A percentile compares a stretch with the other conserved stretches of the same genome.
Conservation (phyloP, 2,329 filamentous ascomycete species). For the Periconia sp. region DNA sequence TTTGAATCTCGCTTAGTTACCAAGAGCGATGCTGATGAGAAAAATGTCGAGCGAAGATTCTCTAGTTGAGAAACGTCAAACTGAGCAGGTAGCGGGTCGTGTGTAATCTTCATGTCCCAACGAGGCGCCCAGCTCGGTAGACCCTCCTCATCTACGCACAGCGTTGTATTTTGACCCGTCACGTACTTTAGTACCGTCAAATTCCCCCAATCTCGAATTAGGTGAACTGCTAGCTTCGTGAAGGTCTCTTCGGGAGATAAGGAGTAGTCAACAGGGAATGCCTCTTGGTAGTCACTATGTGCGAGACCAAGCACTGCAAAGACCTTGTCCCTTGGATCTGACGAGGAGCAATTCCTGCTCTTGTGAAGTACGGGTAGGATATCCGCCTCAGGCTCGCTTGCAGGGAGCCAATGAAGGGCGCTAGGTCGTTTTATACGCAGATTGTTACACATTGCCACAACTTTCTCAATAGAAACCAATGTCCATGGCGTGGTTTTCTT, state of each 20-base stretch:
- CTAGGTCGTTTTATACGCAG: slow-evolving; percentile 3
- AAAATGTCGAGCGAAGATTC: not conserved
- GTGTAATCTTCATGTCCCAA: slow-evolving; percentile 9
- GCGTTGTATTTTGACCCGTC: not conserved
- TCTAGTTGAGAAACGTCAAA: slow-evolving; percentile 1
- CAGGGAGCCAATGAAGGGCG: slow-evolving; percentile 8
- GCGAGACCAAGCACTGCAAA: slow-evolving; percentile 19
- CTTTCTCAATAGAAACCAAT: not conserved
- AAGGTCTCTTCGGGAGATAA: slow-evolving; percentile 7
- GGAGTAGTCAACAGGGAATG: slow-evolving; percentile 15
- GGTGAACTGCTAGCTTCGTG: slow-evolving; percentile 5
- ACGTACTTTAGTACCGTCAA: slow-evolving; percentile 10
- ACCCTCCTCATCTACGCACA: not conserved
- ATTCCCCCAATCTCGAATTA: not conserved
- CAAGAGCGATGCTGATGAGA: not conserved
- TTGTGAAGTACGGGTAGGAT: slow-evolving; percentile 12
- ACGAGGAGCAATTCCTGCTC: slow-evolving; percentile 12
- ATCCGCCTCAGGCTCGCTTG: slow-evolving; percentile 5
- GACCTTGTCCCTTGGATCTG: slow-evolving; percentile 19
- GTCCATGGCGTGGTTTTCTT: slow-evolving; percentile 8
- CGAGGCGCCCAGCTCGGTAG: slow-evolving; percentile 13
- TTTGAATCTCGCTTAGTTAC: not conserved
- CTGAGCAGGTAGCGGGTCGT: slow-evolving; percentile 2
- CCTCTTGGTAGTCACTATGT: not conserved
- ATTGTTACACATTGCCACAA: slow-evolving; percentile 3